Evolutionary conservation across 1,284 basidiomycete genomes (phyloP).

Genomic region (Cronartium quercuum): DNA sequence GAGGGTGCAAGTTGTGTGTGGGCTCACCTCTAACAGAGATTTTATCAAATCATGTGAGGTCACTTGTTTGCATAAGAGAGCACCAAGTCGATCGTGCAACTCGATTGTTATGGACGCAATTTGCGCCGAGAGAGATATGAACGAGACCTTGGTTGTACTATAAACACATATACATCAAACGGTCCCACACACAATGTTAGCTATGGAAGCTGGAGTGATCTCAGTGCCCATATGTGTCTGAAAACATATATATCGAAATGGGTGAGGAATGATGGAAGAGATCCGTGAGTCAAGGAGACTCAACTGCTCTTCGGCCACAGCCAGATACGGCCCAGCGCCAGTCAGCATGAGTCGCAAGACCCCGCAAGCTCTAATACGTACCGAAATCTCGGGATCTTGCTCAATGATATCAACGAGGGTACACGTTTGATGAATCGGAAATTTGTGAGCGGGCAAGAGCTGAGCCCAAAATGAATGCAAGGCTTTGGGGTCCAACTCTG

Average conservation of each 20-base stretch:
- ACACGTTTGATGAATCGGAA: slow-evolving; percentile 16
- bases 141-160: slow-evolving; percentile 31
- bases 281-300: background rate
- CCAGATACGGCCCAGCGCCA: slow-evolving; percentile 16
- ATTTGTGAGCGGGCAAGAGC: slow-evolving; percentile 21
- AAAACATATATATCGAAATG: too few relatives aligned
- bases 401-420: slow-evolving; percentile 32
- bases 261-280: too few relatives aligned
- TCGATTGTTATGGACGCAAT: slow-evolving; percentile 29
- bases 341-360: slow-evolving; percentile 2
- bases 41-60: slow-evolving; percentile 14
- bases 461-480: slow-evolving; percentile 36
- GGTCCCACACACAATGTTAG: too few relatives aligned
- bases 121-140: slow-evolving; percentile 35
- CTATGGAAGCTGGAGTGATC: too few relatives aligned
- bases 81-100: slow-evolving; percentile 21
- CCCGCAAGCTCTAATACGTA: slow-evolving; percentile 25
- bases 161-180: background rate
- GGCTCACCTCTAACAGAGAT: slow-evolving; percentile 15
- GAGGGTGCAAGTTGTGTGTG: background rate
- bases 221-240: too few relatives aligned
- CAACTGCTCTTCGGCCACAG: slow-evolving; percentile 35
- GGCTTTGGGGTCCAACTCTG: slow-evolving; percentile 28
- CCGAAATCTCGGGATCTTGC: slow-evolving; percentile 22
- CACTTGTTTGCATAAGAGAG: background rate